A percentile compares a stretch with the other conserved stretches of the same genome.
phyloP scores from a whole-genome alignment of 148 eudicot genomes.

The Cornus suecica region DNA sequence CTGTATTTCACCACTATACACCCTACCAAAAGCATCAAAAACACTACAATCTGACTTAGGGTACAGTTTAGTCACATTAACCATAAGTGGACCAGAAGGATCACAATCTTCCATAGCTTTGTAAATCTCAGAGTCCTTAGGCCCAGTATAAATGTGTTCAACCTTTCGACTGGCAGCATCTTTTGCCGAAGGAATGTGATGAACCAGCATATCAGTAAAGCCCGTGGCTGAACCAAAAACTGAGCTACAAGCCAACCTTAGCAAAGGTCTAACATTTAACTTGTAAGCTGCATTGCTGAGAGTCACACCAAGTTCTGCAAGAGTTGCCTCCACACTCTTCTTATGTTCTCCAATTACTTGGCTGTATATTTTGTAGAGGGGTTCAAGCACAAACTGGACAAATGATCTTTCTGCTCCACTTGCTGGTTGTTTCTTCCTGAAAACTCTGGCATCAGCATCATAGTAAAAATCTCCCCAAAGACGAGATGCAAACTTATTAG shows the following conservation, averaged over 20 bases:
- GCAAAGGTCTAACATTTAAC: constrained; percentile 89
- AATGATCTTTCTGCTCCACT: constrained; percentile 87
- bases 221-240: constrained; percentile 99
- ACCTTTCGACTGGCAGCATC: constrained; percentile 82
- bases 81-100: constrained; percentile 90
- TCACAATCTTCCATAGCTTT: constrained; percentile 84
- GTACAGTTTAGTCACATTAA: constrained; percentile 86
- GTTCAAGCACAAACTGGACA: constrained; percentile 95
- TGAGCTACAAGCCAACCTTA: constrained; percentile 92
- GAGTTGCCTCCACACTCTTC: constrained; percentile 94
- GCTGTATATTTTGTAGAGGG: constrained; percentile 91
- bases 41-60: constrained; percentile 98
- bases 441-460: constrained; percentile 65
- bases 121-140: constrained; percentile 66
- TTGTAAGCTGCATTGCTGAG: constrained; percentile 86
- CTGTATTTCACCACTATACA: constrained; percentile 89
- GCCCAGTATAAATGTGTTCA: constrained; percentile 89
- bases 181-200: constrained; percentile 85
- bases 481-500: constrained; percentile 82
- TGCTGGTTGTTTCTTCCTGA: constrained; percentile 68
- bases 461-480: constrained; percentile 96
- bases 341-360: constrained; percentile 99
- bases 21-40: constrained; percentile 99
- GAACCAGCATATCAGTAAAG: constrained; percentile 97
- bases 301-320: constrained; percentile 90